Evolutionary conservation across 352 stramenopile genomes (phyloP).

Genomic region (Globisporangium lucens): DNA sequence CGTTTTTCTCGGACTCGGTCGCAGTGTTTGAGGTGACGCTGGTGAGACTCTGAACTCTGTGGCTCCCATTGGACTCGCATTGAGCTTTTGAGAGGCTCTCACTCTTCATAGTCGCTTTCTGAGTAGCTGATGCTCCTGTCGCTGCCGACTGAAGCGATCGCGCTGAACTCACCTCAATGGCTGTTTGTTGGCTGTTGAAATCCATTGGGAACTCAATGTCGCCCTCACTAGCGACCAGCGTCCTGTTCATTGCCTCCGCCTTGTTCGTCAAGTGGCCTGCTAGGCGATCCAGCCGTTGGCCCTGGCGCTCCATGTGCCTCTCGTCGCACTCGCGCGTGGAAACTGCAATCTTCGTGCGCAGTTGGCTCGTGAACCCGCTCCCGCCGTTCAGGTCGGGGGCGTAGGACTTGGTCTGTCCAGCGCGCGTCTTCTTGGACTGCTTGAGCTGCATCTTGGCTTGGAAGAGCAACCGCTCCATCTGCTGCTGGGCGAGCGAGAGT

Average conservation of each 20-base stretch:
- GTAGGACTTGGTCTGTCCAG: slow-evolving; percentile 49
- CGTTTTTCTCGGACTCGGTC: not conserved
- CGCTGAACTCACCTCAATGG: not conserved
- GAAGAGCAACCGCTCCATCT: slow-evolving; percentile 76
- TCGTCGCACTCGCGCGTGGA: slow-evolving; percentile 47
- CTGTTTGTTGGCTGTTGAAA: slow-evolving; percentile 3
- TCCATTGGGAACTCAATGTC: slow-evolving; percentile 14
- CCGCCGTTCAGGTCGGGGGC: slow-evolving; percentile 42
- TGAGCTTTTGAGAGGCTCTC: not conserved
- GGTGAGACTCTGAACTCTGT: not conserved
- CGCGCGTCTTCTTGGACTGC: slow-evolving; percentile 67
- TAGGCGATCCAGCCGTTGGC: slow-evolving; percentile 37
- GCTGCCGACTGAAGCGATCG: not conserved
- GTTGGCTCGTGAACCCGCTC: slow-evolving; percentile 43
- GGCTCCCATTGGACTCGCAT: not conserved
- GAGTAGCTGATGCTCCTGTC: not conserved
- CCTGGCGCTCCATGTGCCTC: slow-evolving; percentile 39
- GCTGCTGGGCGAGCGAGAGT: slow-evolving; percentile 68
- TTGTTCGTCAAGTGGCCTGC: slow-evolving; percentile 40
- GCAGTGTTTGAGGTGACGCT: not conserved
- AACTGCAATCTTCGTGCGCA: slow-evolving; percentile 44
- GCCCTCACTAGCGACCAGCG: slow-evolving; percentile 1
- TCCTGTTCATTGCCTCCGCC: slow-evolving; percentile 40
- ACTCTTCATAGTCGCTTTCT: not conserved
- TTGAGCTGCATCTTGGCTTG: slow-evolving; percentile 75